Conservation (phyloP, 164 flowering plant species). For the Tinospora cordifolia region DNA sequence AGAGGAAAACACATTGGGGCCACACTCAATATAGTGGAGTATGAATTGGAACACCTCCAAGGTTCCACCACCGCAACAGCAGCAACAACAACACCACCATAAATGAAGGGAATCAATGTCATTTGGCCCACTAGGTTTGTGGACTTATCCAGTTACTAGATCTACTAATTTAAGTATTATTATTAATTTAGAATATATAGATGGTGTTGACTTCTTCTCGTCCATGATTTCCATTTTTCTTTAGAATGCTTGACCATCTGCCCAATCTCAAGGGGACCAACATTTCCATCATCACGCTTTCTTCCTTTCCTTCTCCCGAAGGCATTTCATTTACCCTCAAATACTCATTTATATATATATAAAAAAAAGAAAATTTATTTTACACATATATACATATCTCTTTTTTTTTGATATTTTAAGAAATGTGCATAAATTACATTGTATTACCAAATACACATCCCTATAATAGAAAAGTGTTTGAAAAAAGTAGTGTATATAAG, state of each 20-base stretch:
- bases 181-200: neutral
- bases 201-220: neutral
- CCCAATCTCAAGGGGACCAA: conserved; percentile 1
- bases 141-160: neutral
- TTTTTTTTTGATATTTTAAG: no score
- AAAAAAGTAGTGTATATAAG: no score
- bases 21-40: neutral
- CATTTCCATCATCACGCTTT: neutral
- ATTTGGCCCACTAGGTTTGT: conserved; percentile 3
- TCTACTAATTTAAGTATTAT: neutral
- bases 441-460: no score
- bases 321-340: neutral
- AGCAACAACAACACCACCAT: neutral
- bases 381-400: no score
- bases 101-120: neutral
- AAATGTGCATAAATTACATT: no score
- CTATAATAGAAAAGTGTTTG: no score
- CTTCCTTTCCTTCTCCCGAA: neutral
- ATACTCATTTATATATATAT: no score
- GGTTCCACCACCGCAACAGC: neutral
- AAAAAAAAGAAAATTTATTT: no score
- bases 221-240: neutral
- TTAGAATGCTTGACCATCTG: neutral
- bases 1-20: neutral
- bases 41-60: neutral